Evolutionary conservation across 2,329 filamentous ascomycete species (phyloP), one percentile per base, ranked within the genome.

Genomic region (Trichophyton verrucosum): DNA sequence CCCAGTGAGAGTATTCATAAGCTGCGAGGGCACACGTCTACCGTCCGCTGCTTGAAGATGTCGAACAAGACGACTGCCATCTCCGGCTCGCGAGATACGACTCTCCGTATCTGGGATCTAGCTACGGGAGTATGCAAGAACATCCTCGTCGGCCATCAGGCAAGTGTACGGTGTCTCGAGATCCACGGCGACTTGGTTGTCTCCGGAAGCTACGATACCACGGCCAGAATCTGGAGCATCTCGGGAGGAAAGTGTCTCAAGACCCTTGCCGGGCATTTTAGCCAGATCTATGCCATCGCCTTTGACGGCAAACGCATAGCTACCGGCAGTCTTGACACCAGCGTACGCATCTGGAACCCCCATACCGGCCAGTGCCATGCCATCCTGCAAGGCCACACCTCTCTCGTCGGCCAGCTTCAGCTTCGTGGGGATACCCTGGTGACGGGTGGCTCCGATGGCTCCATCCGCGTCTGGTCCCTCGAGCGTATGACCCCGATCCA

Each of bases 171-270:
- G 64, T 99, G 94, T 71, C 77, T 99, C 47, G 94, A 96, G 71
- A 96, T 97, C 68, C 90, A 96, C 72, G 94, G 91, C 60, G 92
- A 99, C 74, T 85, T 96, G 65, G 89, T 97, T 46, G 94, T 99
- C n/a, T 96, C 91, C 33, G 94, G 94, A 61, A 96, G 91, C 73
- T 99, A 99, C 75, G 94, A 99, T 72, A 96, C 94, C 5, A 96
- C 90, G 22, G 94, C 94, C 22, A 87, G 91, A 68, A 92, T 99
- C 61, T 99, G 94, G 94, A 96, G 89, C 73, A 97, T 99, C 59
- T 95, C 90, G 1, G 89, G 96, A 75, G 94, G 94, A 33, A 86
- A 90, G 64, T 99, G 94, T 73, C 78, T 97, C 60, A 86, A 92
- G 66, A 96, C 91, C 0, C 80, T 99, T 44, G 86, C 87, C 51